Evolutionary conservation across 768 basidiomycete genomes (phyloP).

Genomic region (Candolleomyces aberdarensis): DNA sequence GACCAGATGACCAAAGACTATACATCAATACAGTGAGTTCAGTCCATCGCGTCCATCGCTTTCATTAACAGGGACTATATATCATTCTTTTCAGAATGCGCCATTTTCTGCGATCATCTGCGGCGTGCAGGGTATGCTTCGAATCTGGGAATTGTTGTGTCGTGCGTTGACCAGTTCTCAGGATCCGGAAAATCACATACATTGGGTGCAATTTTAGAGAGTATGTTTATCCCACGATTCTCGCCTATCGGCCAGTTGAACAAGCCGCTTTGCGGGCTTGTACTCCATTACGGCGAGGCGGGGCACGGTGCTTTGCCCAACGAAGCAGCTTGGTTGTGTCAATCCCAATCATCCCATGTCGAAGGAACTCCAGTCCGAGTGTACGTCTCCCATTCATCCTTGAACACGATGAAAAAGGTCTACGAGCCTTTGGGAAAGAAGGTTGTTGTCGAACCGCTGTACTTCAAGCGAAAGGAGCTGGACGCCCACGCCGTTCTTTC

Average conservation of each 20-base stretch:
- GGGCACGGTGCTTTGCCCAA: conserved; percentile 54
- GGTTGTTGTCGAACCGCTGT: conserved; percentile 51
- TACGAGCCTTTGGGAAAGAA: conserved; percentile 50
- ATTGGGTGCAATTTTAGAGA: conserved; percentile 64
- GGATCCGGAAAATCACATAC: conserved; percentile 78
- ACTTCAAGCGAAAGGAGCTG: conserved; percentile 56
- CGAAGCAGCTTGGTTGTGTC: conserved; percentile 63
- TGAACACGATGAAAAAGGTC: conserved; percentile 56
- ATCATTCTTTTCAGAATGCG: conserved; percentile 47
- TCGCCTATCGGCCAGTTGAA: conserved; percentile 46
- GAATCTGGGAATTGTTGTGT: neutral
- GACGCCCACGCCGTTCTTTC: conserved; percentile 68
- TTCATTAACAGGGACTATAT: neutral
- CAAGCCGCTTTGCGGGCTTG: conserved; percentile 58
- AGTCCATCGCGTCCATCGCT: neutral
- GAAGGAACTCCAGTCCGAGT: conserved; percentile 39
- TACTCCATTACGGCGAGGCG: conserved; percentile 70
- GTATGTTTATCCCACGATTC: conserved; percentile 58
- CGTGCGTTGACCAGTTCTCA: conserved; percentile 9
- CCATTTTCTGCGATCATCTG: conserved; percentile 76
- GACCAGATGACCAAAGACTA: conserved; percentile 45
- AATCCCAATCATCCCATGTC: conserved; percentile 27
- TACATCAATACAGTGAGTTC: conserved; percentile 64
- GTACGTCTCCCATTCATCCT: conserved; percentile 58
- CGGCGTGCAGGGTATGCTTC: conserved; percentile 54